phyloP scores from a whole-genome alignment of 345 rosid species.

The Euphorbia pulcherrima region DNA sequence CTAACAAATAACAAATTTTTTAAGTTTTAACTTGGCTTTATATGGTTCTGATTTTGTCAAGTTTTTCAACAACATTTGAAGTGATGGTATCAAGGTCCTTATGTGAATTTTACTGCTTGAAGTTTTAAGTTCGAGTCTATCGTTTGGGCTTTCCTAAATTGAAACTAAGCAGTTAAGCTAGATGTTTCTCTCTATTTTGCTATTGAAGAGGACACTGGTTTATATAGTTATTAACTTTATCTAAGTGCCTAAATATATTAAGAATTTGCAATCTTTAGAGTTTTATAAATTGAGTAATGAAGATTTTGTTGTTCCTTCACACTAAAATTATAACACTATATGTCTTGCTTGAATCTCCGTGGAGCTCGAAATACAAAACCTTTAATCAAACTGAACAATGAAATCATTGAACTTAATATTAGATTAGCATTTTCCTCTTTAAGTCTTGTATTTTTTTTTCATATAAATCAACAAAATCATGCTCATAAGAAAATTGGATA shows the following conservation, averaged over 20 bases:
- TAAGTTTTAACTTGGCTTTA: background rate
- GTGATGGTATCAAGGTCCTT: background rate
- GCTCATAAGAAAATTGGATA: background rate
- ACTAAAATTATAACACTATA: background rate
- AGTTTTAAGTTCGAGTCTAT: background rate
- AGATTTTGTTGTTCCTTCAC: too few relatives aligned
- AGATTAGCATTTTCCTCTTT: background rate
- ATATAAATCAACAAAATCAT: background rate
- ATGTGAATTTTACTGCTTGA: background rate
- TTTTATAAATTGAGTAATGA: background rate
- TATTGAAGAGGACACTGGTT: background rate
- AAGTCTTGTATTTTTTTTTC: background rate
- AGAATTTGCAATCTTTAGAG: background rate
- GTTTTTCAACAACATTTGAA: background rate
- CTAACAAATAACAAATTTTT: background rate
- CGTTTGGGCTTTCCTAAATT: conserved; percentile 2
- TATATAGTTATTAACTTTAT: background rate
- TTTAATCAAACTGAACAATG: background rate
- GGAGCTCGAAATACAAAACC: background rate
- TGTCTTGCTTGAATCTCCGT: background rate
- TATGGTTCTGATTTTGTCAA: conserved; percentile 1
- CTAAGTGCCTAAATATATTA: too few relatives aligned
- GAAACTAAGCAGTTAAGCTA: background rate
- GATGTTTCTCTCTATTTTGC: background rate
- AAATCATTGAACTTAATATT: conserved; percentile 1